Conservation (phyloP, 2,329 filamentous ascomycete species). For the Tolypocladium guangdongense region DNA sequence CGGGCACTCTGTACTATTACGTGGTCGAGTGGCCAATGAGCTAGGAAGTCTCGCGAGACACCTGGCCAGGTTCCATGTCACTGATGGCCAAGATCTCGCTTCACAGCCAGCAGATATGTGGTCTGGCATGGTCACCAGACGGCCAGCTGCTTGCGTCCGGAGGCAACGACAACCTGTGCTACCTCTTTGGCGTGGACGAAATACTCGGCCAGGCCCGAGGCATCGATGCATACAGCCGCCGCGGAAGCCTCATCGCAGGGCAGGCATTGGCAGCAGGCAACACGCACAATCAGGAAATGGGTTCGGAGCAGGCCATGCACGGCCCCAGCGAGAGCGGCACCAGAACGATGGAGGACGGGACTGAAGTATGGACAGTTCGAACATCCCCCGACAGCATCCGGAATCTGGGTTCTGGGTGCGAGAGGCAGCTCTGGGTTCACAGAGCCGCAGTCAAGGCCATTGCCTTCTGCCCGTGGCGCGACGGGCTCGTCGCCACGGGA, state of each 20-base stretch:
- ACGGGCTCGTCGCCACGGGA: conserved; percentile 76
- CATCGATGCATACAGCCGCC: not conserved
- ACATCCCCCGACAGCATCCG: conserved; percentile 26
- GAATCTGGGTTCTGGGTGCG: conserved; percentile 40
- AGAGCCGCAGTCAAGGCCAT: conserved; percentile 91
- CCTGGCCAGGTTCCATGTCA: conserved; percentile 69
- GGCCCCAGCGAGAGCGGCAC: not conserved
- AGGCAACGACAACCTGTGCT: conserved; percentile 85
- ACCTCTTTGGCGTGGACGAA: conserved; percentile 61
- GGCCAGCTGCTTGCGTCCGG: conserved; percentile 74
- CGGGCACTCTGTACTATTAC: conserved; percentile 78
- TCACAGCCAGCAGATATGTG: conserved; percentile 86
- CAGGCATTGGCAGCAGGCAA: not conserved
- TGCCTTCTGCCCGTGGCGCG: conserved; percentile 91
- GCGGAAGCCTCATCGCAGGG: not conserved
- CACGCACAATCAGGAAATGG: not conserved
- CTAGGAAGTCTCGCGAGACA: conserved; percentile 50
- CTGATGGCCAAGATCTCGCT: conserved; percentile 66
- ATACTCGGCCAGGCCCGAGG: conserved; percentile 27
- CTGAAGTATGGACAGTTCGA: conserved; percentile 18
- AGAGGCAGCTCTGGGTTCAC: conserved; percentile 67
- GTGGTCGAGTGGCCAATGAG: conserved; percentile 70
- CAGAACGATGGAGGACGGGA: conserved; percentile 1
- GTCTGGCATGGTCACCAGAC: conserved; percentile 74
- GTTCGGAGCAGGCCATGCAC: not conserved